These are phyloP conservation scores for Nissolia schottii DNA, from an alignment of 306 rosid species.

Conservation along the genomic window DNA sequence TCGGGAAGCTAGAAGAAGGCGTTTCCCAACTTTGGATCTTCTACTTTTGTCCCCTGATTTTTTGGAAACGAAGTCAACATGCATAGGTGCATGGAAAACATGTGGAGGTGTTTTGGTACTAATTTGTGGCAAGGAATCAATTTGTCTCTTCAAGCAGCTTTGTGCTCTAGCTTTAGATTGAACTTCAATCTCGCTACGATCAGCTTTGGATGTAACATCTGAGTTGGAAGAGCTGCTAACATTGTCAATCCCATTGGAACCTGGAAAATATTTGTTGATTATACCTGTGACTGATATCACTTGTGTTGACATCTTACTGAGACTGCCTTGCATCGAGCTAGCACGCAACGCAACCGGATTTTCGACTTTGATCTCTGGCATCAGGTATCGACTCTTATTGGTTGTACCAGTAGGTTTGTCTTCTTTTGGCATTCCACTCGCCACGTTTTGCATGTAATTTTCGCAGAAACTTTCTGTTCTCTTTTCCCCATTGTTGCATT, in stretches of 20 bases:
- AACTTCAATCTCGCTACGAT: slow-evolving; percentile 29
- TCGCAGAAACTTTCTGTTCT: slow-evolving; percentile 17
- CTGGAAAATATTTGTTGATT: slow-evolving; percentile 51
- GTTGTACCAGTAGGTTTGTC: background rate
- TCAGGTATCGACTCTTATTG: background rate
- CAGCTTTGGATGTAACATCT: slow-evolving; percentile 38
- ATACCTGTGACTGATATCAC: slow-evolving; percentile 59
- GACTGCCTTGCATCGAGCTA: slow-evolving; percentile 30
- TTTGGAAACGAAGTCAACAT: slow-evolving; percentile 22
- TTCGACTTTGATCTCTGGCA: slow-evolving; percentile 30
- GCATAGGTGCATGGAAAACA: slow-evolving; percentile 22
- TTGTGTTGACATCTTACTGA: slow-evolving; percentile 50
- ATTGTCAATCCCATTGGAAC: slow-evolving; percentile 28
- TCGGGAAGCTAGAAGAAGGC: slow-evolving; percentile 52
- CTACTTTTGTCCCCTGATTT: slow-evolving; percentile 9
- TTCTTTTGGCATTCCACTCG: slow-evolving; percentile 13
- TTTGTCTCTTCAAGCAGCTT: slow-evolving; percentile 18
- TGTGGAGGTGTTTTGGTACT: slow-evolving; percentile 33
- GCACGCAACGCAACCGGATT: slow-evolving; percentile 19
- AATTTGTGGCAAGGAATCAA: slow-evolving; percentile 20
- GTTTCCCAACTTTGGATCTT: slow-evolving; percentile 45
- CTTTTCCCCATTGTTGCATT: slow-evolving; percentile 26
- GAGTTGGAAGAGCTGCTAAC: slow-evolving; percentile 36
- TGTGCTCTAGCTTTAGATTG: slow-evolving; percentile 16
- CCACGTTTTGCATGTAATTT: slow-evolving; percentile 18